Conservation (phyloP, 2,329 filamentous ascomycete species). For the Gaeumannomyces sp. region DNA sequence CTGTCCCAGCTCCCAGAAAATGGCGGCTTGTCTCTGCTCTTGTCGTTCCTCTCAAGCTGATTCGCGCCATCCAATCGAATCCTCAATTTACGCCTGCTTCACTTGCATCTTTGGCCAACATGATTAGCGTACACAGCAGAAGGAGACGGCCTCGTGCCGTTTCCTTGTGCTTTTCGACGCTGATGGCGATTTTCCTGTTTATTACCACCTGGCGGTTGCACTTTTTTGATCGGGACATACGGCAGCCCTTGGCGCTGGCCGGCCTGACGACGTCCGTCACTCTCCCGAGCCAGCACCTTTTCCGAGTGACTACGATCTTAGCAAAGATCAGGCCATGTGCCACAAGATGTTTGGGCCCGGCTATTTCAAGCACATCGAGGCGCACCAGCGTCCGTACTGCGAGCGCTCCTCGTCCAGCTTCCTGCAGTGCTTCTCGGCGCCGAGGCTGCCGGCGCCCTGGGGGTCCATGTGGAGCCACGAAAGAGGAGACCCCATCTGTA, state of each 20-base stretch:
- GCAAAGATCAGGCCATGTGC: neutral
- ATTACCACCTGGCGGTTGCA: too few species aligned
- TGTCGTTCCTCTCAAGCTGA: neutral
- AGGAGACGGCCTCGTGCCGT: too few species aligned
- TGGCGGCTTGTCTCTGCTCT: neutral
- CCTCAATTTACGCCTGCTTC: too few species aligned
- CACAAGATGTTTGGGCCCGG: neutral
- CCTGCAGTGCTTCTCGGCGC: slow-evolving; percentile 4
- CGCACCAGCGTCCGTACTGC: neutral
- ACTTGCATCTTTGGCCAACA: too few species aligned
- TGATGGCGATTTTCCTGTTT: too few species aligned
- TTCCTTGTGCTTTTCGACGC: too few species aligned
- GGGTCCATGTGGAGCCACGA: neutral
- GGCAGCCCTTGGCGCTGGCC: too few species aligned
- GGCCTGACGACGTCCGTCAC: too few species aligned
- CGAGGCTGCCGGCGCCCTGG: neutral
- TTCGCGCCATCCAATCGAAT: neutral
- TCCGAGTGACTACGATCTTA: neutral
- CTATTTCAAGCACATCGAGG: neutral
- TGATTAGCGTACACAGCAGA: too few species aligned
- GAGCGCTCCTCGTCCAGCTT: neutral
- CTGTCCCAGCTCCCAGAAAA: too few species aligned
- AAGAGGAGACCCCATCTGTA: neutral
- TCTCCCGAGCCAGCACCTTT: neutral
- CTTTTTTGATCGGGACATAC: too few species aligned